A percentile compares a stretch with the other conserved stretches of the same genome.
Conservation (phyloP, 768 basidiomycete genomes). For the Auricularia auricula-judae region DNA sequence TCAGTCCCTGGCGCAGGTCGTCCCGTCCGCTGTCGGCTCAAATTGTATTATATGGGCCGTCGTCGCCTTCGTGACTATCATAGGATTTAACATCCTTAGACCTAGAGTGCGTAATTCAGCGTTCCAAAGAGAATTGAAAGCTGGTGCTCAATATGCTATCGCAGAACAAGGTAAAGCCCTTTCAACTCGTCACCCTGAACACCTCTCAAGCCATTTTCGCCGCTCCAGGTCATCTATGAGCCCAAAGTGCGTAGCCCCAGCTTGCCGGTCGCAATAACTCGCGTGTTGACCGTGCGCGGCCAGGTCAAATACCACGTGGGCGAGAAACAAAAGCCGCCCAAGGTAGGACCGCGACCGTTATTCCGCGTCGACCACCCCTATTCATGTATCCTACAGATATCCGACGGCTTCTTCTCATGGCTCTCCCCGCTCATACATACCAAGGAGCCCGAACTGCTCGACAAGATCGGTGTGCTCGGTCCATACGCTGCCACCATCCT, state of each 20-base stretch:
- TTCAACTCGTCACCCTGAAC: too few species aligned
- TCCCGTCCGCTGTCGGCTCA: not conserved
- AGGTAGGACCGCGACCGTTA: not conserved
- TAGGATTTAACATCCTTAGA: conserved; percentile 75
- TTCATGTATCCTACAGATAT: conserved; percentile 40
- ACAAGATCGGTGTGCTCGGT: conserved; percentile 43
- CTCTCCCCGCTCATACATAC: conserved; percentile 72
- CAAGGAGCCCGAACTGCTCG: conserved; percentile 80
- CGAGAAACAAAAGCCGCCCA: conserved; percentile 54
- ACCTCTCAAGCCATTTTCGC: not conserved
- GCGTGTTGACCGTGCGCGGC: not conserved
- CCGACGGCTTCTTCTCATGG: conserved; percentile 81
- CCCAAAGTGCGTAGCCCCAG: conserved; percentile 43
- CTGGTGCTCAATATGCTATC: too few species aligned
- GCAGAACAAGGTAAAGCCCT: too few species aligned
- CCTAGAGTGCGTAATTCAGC: conserved; percentile 62
- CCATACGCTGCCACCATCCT: not conserved
- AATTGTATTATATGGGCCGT: not conserved
- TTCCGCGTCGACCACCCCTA: not conserved
- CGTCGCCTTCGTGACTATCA: conserved; percentile 37
- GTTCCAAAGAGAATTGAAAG: too few species aligned
- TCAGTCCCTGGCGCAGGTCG: not conserved
- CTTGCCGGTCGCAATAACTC: conserved; percentile 1
- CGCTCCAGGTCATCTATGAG: conserved; percentile 68
- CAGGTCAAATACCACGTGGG: conserved; percentile 72